Evolutionary conservation across 306 rosid genomes (phyloP), one percentile per base, ranked within the genome.

Genomic region (Abrus precatorius): DNA sequence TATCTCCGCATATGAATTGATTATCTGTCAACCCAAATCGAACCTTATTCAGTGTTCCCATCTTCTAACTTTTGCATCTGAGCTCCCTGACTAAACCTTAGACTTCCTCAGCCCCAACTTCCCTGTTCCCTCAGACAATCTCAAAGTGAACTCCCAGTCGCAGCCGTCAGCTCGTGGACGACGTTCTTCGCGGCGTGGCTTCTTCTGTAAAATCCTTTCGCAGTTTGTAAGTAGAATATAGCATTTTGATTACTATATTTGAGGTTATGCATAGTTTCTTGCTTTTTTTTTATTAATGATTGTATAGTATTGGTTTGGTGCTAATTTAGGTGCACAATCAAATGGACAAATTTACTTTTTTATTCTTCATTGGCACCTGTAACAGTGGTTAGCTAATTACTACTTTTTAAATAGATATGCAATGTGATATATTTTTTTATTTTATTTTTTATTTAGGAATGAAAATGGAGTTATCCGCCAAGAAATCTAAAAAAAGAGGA

Each of bases 381-480:
- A 45, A 28, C 5, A 7, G 3, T 61, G 45, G 61, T 41, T 76
- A 52, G 7, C 62, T 12, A 53, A 7, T 59, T 69, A 10, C 29
- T 14, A 44, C 12, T 28, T 67, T 34, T 30, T 60, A 10, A 8
- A 40, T 65, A 40, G 29, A 3, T 34, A 28, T 63, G 10, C 36
- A 9, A 11, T 29, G 7, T 44, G 13, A 6, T 72, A 9, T 9
- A 1, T 66, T 27, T 69, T 30, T 71, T 6, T 1, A 6, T 20
- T 33, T 33, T 33, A 3, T 45, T 48, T 1, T 62, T 4, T 47
- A 36, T 60, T 48, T 67, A 74, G 86, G 77, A 54, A 3, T 73
- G 33, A 63, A 66, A 74, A 85, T 89, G 92, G 85, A 85, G 41
- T 55, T 50, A n/a, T 84, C 86, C 34, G 76, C 82, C 34, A 89